Conservation (phyloP, 2,329 filamentous ascomycete species). For the Alternaria infectoria region DNA sequence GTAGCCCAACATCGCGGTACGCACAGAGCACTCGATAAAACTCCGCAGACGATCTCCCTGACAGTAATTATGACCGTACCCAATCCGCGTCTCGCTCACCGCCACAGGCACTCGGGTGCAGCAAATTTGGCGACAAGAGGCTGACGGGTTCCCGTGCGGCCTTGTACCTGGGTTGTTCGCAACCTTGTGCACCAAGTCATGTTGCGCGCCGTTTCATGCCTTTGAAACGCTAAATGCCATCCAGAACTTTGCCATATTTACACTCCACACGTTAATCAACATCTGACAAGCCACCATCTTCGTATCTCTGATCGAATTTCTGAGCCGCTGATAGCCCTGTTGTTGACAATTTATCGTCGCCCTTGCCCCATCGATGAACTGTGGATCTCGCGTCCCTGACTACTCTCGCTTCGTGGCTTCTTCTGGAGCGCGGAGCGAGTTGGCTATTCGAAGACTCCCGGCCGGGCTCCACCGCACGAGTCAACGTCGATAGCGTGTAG, state of each 20-base stretch:
- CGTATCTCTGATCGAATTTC: not conserved
- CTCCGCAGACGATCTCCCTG: conserved; percentile 30
- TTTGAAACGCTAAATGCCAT: conserved; percentile 5
- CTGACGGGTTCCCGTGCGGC: conserved; percentile 4
- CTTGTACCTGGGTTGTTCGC: not conserved
- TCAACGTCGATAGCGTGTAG: conserved; percentile 9
- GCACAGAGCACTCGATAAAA: conserved; percentile 29
- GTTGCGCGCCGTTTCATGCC: conserved; percentile 16
- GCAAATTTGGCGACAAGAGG: conserved; percentile 8
- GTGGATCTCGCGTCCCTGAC: conserved; percentile 10
- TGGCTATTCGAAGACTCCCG: conserved; percentile 10
- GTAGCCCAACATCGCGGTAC: conserved; percentile 15
- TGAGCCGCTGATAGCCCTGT: not conserved
- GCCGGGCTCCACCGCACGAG: conserved; percentile 16
- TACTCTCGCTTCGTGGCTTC: conserved; percentile 4
- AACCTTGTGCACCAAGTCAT: conserved; percentile 8
- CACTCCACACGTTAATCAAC: conserved; percentile 13
- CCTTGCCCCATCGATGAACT: conserved; percentile 11
- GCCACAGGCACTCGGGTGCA: conserved; percentile 20
- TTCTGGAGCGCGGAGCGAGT: conserved; percentile 13
- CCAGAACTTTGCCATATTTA: not conserved
- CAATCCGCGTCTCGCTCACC: conserved; percentile 27
- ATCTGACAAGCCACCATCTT: conserved; percentile 11
- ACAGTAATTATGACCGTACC: conserved; percentile 26
- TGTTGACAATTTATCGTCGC: not conserved